Evolutionary conservation across 495 filamentous ascomycete genomes (phyloP), one percentile per base, ranked within the genome.

Genomic region (Penicillium ochrochloron): DNA sequence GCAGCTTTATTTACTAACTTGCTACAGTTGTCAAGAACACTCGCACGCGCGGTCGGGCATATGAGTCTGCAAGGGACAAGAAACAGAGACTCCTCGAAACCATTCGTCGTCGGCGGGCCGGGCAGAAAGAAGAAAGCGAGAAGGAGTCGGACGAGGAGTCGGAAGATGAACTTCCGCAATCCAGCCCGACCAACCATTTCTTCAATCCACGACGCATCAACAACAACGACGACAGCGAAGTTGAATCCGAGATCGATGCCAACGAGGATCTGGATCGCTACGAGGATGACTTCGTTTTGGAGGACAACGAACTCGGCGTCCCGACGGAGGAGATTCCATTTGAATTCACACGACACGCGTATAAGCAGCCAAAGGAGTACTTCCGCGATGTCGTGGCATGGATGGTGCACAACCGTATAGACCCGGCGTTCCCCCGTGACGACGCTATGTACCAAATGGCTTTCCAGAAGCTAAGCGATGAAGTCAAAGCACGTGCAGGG

Each of bases 311-410:
- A n/a, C 62, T 93, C 2, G 92, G 91, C 3, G 85, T 83, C 8
- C 90, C 88, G 0, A 80, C 75, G 1, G 74, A 82, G 17, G 81
- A 80, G 3, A 87, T 94, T 2, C 93, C 93, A 0, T 78, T 96
- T 11, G 78, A 92, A 67, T 93, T 92, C 70, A 91, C 87, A 3
- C 71, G 79, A 14, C 83, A 89, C 54, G 80, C 85, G 0, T 85
- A 89, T 65, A 88, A 88, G 64, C 88, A 91, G 46, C 73, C 89
- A 0, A 89, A 89, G 58, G 88, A 92, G 34, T 88, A 93, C 61
- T 96, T 97, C 77, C 86, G 86, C 42, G 85, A 89, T 66, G 91
- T 85, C 0, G 80, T 97, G 0, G 90, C 92, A 73, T 96, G 92
- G 92, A 88, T 94, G 75, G 87, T 96, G 2, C 86, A 88, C 59